Base-by-base conservation (phyloP, 805 yeast species). In the Dipodascus geniculatus region DNA sequence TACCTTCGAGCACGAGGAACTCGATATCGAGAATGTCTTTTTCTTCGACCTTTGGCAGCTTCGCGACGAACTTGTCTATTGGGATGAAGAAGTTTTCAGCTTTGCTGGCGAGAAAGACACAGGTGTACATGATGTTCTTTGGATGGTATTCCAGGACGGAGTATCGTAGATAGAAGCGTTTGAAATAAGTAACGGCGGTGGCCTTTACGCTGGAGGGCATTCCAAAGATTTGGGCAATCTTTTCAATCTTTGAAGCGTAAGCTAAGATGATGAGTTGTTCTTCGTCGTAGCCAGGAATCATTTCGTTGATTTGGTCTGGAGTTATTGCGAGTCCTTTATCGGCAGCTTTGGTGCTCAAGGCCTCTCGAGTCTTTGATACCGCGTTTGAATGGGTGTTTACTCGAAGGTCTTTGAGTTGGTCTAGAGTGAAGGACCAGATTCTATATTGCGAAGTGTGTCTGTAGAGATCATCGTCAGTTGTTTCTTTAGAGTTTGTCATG, bases 61-160 rank as follows among this genome's bases (percentile, higher is more conserved):
- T 78, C 49, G 78, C 77, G 53, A 87, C 82, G 65, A 91, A 90
- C 9, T 86, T 77, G 48, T 85, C 84, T 56, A 91, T 85, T 23
- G 96, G 80, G 28, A 93, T 84, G 68, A 90, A 91, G 66, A 80
- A 83, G 69, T 93, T 91, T 63, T 93, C 99, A 17, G 90, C 80
- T 68, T 93, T 93, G 48, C 96, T 90, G 3, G 97, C 96, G 33
- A 93, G 71, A 65, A 89, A 93, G 11, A 93, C 77, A 57, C 96
- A 84, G 1, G 95, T 84, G 53, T 81, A 71, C 69, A 93, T 74
- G 19, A 93, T 75, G 55, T 81, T 78, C 63, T 87, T 86, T 9
- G 99, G 99, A 62, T 87, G 93, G 61, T 78, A 80, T 59, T 88
- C 89, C 88, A 89, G 82, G 23, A 86, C 91, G 23, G 91, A 82